A percentile compares a stretch with the other conserved stretches of the same genome.
phyloP scores from a whole-genome alignment of 345 rosid genomes.

The Gynandropsis gynandra region DNA sequence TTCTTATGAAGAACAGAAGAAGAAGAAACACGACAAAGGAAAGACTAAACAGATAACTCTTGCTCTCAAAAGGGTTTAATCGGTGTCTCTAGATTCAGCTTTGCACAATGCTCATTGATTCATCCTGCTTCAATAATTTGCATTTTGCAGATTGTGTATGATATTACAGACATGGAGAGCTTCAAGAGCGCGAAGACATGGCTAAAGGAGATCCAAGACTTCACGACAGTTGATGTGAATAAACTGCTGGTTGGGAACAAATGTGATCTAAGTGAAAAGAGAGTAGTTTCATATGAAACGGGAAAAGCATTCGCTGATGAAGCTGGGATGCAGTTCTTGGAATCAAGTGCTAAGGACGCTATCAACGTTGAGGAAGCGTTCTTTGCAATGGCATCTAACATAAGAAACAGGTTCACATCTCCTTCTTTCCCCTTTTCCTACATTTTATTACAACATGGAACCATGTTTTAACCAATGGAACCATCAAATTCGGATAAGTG shows the following conservation, averaged over 20 bases:
- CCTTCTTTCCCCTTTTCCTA: no score
- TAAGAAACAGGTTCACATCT: conserved; percentile 78
- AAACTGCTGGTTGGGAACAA: conserved; percentile 78
- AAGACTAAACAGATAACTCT: no score
- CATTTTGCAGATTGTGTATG: conserved; percentile 54
- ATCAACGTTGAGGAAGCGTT: conserved; percentile 68
- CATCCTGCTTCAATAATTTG: neutral
- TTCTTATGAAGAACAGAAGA: no score
- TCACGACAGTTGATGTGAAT: conserved; percentile 68
- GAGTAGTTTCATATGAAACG: conserved; percentile 57
- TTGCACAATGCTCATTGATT: neutral
- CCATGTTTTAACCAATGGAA: no score
- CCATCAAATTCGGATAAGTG: no score
- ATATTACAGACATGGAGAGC: conserved; percentile 75
- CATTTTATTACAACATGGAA: no score
- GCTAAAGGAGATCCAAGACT: conserved; percentile 68
- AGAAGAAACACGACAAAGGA: no score
- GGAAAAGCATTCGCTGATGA: conserved; percentile 85
- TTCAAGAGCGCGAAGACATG: conserved; percentile 74
- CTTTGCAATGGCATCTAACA: conserved; percentile 73
- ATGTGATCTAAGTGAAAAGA: conserved; percentile 62
- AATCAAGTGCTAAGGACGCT: conserved; percentile 70
- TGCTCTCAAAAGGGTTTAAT: no score
- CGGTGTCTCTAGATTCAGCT: neutral
- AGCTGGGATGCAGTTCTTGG: conserved; percentile 68